A percentile compares a stretch with the other conserved stretches of the same genome.
Conservation (phyloP, 1,139 yeast species). For the Lodderomyces jiufengensis region DNA sequence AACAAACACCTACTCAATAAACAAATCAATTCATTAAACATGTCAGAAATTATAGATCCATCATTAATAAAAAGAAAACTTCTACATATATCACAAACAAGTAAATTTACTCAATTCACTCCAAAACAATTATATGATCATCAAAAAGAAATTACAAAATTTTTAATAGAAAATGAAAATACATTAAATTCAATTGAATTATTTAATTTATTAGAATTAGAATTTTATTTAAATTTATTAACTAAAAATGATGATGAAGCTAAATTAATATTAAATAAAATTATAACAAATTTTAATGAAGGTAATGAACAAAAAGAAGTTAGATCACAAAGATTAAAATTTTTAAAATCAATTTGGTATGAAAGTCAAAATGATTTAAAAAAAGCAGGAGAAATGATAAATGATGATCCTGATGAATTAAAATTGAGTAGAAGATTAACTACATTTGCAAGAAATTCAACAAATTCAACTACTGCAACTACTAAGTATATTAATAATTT, state of each 20-base stretch:
- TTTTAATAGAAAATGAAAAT: constrained; percentile 26
- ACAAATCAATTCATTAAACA: background rate
- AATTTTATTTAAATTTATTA: constrained; percentile 63
- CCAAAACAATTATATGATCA: constrained; percentile 32
- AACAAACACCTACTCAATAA: too few relatives aligned
- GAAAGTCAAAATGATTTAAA: constrained; percentile 50
- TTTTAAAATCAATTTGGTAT: constrained; percentile 54
- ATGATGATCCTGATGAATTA: constrained; percentile 34
- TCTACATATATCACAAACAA: constrained; percentile 26
- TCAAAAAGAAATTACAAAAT: constrained; percentile 32
- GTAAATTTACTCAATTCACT: constrained; percentile 32
- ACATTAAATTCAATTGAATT: constrained; percentile 46
- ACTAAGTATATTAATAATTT: constrained; percentile 49
- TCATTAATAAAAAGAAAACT: constrained; percentile 22
- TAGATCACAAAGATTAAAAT: constrained; percentile 54
- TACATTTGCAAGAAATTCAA: constrained; percentile 26
- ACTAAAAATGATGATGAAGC: constrained; percentile 73
- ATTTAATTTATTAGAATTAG: constrained; percentile 63
- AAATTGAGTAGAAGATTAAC: constrained; percentile 32
- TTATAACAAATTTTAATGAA: constrained; percentile 59
- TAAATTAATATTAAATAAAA: constrained; percentile 54
- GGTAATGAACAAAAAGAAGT: constrained; percentile 18
- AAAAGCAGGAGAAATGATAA: constrained; percentile 35
- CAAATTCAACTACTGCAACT: constrained; percentile 1
- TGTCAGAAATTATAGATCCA: constrained; percentile 8